Base-by-base conservation (phyloP, 768 basidiomycete genomes). In the Tephrocybe sp. region DNA sequence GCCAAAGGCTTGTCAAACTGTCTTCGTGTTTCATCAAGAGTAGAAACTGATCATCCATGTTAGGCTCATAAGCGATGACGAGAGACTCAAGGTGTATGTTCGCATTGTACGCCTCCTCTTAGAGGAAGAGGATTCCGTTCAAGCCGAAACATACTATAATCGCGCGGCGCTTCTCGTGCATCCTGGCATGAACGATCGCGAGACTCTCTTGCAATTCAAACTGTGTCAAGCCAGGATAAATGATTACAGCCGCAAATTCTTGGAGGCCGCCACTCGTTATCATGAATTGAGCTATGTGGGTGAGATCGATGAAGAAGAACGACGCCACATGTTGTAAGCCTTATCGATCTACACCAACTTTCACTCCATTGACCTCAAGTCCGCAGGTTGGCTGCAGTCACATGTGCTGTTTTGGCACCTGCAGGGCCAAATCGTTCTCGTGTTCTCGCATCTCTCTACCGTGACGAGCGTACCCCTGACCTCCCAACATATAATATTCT, bases 81-180 rank as follows among this genome's bases (percentile, higher is more conserved):
- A 95, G 45, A 97, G 93, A 65, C 80, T 99, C 30, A 80, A 80
- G 22, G 78, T 95, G 30, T 97, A 97, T 64, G 84, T 98, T 51
- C 88, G 94, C 50, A 95, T 98, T 56, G 91, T 98, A 45, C 86
- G 97, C 15, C 77, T 98, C 4, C 78, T 97, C 16, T 78, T 99
- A 27, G 95, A 99, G 72, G 94, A 97, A 47, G 94, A 95, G 64
- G 95, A 99, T 62, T 92, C 91, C 3, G 88, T 94, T 2, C 91
- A 94, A 67, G 97, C 97, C n/a, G 95, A 98, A 64, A 91, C 93
- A 2, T 98, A 94, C 69, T 95, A 95, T 67, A 95, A 94, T 62
- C 89, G 97, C 47, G 97, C 97, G 16, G 91, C 93, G 1, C 80
- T 94, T 18, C 79, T 97, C 18, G 84, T 91, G 19, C 88, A 93